Evolutionary conservation across 116 monocot genomes (phyloP), one percentile per base, ranked within the genome.

Genomic region (Cymodocea nodosa): DNA sequence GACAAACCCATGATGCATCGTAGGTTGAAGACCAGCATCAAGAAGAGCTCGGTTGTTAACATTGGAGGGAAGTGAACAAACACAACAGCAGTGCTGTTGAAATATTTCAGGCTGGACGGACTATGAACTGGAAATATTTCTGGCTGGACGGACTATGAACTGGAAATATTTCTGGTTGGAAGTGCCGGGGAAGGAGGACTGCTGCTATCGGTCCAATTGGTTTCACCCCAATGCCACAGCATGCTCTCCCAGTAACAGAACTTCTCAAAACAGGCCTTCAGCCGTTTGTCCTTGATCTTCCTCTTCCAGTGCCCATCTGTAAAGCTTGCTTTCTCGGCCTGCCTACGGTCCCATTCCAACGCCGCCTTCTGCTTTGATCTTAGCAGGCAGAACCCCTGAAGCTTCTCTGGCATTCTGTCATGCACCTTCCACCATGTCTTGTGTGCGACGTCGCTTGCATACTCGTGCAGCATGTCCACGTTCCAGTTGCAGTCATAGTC

Each of bases 401-500:
- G 69, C 15, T 79, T 71, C 35, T 68, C 66, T 0, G 97, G 76
- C 91, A 97, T 86, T 2, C 64, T 52, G 61, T 91, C 97, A 20
- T 97, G 91, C 68, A 86, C 91, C 24, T 77, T 76, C 97, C 97
- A 97, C 97, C 97, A 97, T 44, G 63, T 72, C 4, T 64, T 76
- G 52, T 97, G 97, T 0, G 97, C 97, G 4, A 73, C 85, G 51
- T 97, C 88, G 39, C 91, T 91, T 11, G 91, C 91, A 65, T 91
- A 97, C 30, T 76, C 81, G 56, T 75, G 83, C 63, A 88, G 49
- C 22, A 62, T 71, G 18, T 73, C 74, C 0, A 70, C 68, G 37
- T 91, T 97, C 91, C 91, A 97, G 71, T 97, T 97, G 83, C 97
- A 97, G 66, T 97, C 91, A 12, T 97, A 97, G 70, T 97, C 91